These are phyloP conservation scores for Clitopilus passeckerianus DNA, from an alignment of 768 basidiomycete species.

Conservation along the genomic window DNA sequence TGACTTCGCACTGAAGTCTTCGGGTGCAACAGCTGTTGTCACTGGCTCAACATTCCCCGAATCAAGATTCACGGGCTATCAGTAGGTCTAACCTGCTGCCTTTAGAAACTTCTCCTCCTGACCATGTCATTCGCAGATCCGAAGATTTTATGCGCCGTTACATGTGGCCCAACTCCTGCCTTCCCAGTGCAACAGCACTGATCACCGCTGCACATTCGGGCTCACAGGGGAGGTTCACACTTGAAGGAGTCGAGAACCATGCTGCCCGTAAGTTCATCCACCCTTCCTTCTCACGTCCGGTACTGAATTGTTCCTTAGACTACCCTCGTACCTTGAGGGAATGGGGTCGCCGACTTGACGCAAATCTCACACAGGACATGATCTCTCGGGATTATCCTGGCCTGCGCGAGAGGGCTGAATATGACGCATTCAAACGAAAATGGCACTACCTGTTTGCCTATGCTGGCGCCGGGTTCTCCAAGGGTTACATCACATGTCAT, in stretches of 20 bases:
- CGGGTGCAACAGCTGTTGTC: constrained; percentile 63
- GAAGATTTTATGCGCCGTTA: constrained; percentile 86
- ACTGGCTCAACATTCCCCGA: constrained; percentile 70
- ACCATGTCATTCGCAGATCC: constrained; percentile 32
- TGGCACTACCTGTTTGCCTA: constrained; percentile 85
- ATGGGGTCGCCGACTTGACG: constrained; percentile 77
- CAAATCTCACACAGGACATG: constrained; percentile 54
- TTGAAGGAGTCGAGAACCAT: constrained; percentile 84
- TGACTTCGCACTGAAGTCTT: constrained; percentile 70
- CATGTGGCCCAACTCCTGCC: constrained; percentile 87
- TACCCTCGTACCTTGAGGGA: constrained; percentile 92
- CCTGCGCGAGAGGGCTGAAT: constrained; percentile 50
- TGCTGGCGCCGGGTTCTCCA: constrained; percentile 73
- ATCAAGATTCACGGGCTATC: constrained; percentile 61
- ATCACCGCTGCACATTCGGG: constrained; percentile 66
- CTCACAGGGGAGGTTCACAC: constrained; percentile 71
- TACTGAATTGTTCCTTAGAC: constrained; percentile 28
- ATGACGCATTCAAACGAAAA: constrained; percentile 70
- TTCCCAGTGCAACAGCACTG: constrained; percentile 82
- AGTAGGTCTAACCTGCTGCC: constrained; percentile 40
- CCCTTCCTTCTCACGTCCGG: neutral
- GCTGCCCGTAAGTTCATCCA: constrained; percentile 54
- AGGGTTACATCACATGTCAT: constrained; percentile 79
- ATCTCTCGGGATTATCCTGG: constrained; percentile 57
- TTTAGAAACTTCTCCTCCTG: neutral